phyloP scores from a whole-genome alignment of 1,139 yeast genomes.

The Candida tetrigidarum region DNA sequence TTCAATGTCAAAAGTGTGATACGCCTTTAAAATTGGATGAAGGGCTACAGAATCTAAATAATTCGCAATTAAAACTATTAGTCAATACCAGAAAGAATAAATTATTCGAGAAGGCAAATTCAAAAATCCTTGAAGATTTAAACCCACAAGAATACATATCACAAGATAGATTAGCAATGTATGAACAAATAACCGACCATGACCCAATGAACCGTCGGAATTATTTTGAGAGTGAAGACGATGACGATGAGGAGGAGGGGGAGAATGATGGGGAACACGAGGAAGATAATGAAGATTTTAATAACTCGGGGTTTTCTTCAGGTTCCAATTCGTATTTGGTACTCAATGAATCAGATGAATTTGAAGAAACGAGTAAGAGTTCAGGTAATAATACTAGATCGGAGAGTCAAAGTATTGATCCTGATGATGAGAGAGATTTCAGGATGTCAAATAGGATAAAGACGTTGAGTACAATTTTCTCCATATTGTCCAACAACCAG shows the following conservation, averaged over 20 bases:
- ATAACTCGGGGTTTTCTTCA: constrained; percentile 19
- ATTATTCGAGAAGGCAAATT: constrained; percentile 16
- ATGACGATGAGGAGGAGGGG: constrained; percentile 23
- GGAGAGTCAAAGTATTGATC: constrained; percentile 5
- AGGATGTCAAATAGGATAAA: constrained; percentile 48
- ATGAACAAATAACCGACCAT: constrained; percentile 21
- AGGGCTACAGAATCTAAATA: constrained; percentile 31
- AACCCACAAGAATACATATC: constrained; percentile 38
- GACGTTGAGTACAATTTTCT: constrained; percentile 64
- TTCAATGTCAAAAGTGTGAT: constrained; percentile 40
- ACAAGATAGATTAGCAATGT: constrained; percentile 33
- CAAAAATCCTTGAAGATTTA: constrained; percentile 20
- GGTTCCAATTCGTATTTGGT: constrained; percentile 39
- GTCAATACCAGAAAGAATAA: constrained; percentile 15
- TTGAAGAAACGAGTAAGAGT: constrained; percentile 12
- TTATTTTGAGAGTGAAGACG: constrained; percentile 24
- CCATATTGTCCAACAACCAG: constrained; percentile 60
- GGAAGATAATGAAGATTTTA: constrained; percentile 20
- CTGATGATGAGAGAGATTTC: constrained; percentile 15
- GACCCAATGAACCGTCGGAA: constrained; percentile 24
- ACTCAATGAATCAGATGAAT: constrained; percentile 24
- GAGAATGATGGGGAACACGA: too few relatives aligned
- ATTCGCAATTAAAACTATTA: constrained; percentile 39
- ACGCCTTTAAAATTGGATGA: constrained; percentile 34
- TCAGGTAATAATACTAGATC: constrained; percentile 7